A percentile compares a stretch with the other conserved stretches of the same genome.
Conservation (phyloP, 164 flowering plant species). For the Magnolia changhungtana region DNA sequence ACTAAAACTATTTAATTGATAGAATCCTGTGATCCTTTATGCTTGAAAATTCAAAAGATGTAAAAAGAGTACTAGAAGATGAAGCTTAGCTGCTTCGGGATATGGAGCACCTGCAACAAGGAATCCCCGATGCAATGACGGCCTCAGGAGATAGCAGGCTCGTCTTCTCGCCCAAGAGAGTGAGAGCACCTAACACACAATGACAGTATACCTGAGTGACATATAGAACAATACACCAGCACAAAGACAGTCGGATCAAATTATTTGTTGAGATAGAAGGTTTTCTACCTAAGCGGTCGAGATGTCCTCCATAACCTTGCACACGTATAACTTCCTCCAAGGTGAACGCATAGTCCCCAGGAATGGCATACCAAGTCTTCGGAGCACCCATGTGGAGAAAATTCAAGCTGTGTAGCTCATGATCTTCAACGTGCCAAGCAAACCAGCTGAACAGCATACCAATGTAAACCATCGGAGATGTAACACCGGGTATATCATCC, state of each 20-base stretch:
- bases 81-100: too few species aligned
- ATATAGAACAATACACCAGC: not conserved
- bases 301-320: slow-evolving; percentile 69
- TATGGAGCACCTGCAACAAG: slow-evolving; percentile 80
- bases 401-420: slow-evolving; percentile 98
- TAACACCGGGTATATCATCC: slow-evolving; percentile 97
- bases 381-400: slow-evolving; percentile 88
- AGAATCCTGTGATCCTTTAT: too few species aligned
- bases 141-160: slow-evolving; percentile 89
- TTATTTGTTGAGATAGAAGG: not conserved
- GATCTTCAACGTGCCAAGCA: slow-evolving; percentile 99
- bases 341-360: slow-evolving; percentile 76
- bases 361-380: slow-evolving; percentile 97
- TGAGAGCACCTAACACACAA: slow-evolving; percentile 72
- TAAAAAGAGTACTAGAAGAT: too few species aligned
- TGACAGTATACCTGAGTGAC: slow-evolving; percentile 25
- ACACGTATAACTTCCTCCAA: slow-evolving; percentile 86
- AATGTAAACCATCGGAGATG: slow-evolving; percentile 96
- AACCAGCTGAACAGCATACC: slow-evolving; percentile 99
- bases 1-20: too few species aligned
- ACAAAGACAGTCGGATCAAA: not conserved
- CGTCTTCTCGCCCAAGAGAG: slow-evolving; percentile 89
- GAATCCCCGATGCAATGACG: slow-evolving; percentile 78
- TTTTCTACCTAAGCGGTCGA: slow-evolving; percentile 71
- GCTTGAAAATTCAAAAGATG: too few species aligned